These are phyloP conservation scores for Talaromyces verruculosus DNA, from an alignment of 2,329 filamentous ascomycete genomes.

Conservation along the genomic window DNA sequence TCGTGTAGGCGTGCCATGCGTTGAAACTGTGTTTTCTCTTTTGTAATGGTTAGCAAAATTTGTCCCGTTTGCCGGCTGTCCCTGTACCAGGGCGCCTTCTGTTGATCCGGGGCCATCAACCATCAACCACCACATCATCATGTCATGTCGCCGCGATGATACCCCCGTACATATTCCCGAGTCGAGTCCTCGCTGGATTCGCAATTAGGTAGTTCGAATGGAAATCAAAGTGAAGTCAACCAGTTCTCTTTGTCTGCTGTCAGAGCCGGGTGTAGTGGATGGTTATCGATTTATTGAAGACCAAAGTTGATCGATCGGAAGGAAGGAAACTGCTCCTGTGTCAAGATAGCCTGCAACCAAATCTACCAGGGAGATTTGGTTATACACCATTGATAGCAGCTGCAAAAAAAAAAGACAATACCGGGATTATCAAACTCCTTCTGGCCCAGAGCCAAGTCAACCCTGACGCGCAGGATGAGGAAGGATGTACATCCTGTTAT, in stretches of 20 bases:
- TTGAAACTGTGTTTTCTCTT: background rate
- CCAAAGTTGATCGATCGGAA: background rate
- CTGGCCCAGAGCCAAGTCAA: too few species aligned
- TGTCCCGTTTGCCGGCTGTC: background rate
- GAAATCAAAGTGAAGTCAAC: background rate
- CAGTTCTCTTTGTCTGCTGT: background rate
- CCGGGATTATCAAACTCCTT: too few species aligned
- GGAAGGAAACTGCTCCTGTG: too few species aligned
- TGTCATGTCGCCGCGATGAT: constrained; percentile 7
- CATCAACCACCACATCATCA: background rate
- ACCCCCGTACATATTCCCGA: constrained; percentile 11
- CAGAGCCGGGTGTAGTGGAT: background rate
- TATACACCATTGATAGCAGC: too few species aligned
- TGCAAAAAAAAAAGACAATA: too few species aligned
- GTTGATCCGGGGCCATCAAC: background rate
- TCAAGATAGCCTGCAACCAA: too few species aligned
- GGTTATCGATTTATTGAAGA: background rate
- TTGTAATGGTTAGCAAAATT: constrained; percentile 3
- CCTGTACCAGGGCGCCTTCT: background rate
- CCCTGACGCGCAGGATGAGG: too few species aligned
- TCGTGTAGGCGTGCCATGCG: constrained; percentile 22
- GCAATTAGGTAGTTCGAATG: constrained; percentile 15
- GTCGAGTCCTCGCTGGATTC: background rate
- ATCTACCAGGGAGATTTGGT: too few species aligned
- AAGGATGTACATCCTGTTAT: too few species aligned